Base-by-base conservation (phyloP, 2,329 filamentous ascomycete genomes). In the Scleromitrula shiraiana region DNA sequence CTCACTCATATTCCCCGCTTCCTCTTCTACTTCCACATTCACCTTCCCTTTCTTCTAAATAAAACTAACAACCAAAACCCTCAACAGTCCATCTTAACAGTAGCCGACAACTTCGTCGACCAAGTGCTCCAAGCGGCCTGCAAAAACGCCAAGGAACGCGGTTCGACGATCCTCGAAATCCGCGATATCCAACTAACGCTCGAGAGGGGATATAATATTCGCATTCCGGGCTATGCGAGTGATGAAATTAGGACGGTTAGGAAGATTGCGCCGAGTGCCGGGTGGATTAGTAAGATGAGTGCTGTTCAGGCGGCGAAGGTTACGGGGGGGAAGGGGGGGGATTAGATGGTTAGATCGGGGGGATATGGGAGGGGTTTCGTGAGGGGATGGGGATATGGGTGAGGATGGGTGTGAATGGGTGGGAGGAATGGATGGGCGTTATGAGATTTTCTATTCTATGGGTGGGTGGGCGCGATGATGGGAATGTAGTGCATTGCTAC, bases 271-370 rank as follows among this genome's bases (percentile, higher is more conserved):
- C 93, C 93, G 2, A 83, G 88, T 17, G 73, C 84, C 14, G 86
- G 82, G 19, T 98, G 93, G 89, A 91, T 93, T 53, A 84, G 86
- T 57, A 98, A 98, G 75, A 94, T 98, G 84, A 91, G 89, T 61
- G 91, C 93, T 20, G 85, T 98, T 14, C 89, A 95, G 68, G 91
- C 90, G 2, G 88, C 89, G 39, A 97, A 97, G 72, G 89, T 83
- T 38, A 83, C 78, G 4, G 76, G 78, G 20, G 62, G 62, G 20
- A 64, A 62, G 53, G 57, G 50, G n/a, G 46, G 51, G 20, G 56
- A 62, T 48, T 64, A 56, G 23, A 45, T 4, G 5, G 9, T 37
- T 17, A 14, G 30, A 7, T 33, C 30, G 33, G 20, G 15, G 33
- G 17, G 17, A 15, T n/a, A n/a, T 15, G 32, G 32, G 32, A 35